Evolutionary conservation across 805 yeast genomes (phyloP).

Genomic region (Kazachstania viticola): DNA sequence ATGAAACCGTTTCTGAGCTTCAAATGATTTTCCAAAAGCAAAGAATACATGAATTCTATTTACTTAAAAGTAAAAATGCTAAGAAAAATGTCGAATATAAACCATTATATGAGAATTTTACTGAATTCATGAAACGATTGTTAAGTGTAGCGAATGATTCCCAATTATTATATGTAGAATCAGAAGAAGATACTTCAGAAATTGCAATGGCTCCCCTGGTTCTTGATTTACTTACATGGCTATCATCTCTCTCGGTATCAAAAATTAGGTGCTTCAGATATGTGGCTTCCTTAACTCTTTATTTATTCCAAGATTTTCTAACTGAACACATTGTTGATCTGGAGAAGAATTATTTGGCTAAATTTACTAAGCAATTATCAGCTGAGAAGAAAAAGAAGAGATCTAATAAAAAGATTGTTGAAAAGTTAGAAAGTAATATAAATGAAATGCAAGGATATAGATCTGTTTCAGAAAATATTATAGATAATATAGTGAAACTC

Average conservation of each 20-base stretch:
- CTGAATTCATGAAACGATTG: slow-evolving; percentile 44
- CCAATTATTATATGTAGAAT: slow-evolving; percentile 40
- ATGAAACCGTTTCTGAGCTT: slow-evolving; percentile 63
- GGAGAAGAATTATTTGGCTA: slow-evolving; percentile 28
- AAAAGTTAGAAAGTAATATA: slow-evolving; percentile 34
- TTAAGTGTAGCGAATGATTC: slow-evolving; percentile 46
- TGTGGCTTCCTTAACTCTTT: slow-evolving; percentile 47
- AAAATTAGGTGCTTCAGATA: slow-evolving; percentile 60
- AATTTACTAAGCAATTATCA: slow-evolving; percentile 28
- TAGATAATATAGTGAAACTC: slow-evolving; percentile 54
- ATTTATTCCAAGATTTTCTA: slow-evolving; percentile 49
- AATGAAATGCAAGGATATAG: slow-evolving; percentile 36
- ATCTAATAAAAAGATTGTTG: slow-evolving; percentile 32
- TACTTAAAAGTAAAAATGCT: slow-evolving; percentile 38
- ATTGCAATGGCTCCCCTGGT: slow-evolving; percentile 25
- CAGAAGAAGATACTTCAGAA: slow-evolving; percentile 12
- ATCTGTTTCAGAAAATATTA: slow-evolving; percentile 40
- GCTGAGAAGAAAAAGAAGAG: slow-evolving; percentile 29
- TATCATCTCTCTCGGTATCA: slow-evolving; percentile 59
- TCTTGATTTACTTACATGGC: slow-evolving; percentile 59
- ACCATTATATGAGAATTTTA: slow-evolving; percentile 40
- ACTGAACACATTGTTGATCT: slow-evolving; percentile 36
- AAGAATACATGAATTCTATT: slow-evolving; percentile 57
- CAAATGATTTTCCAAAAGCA: slow-evolving; percentile 52
- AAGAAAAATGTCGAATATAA: slow-evolving; percentile 32